phyloP scores from a whole-genome alignment of 768 basidiomycete species.

The Filobasidium floriforme region DNA sequence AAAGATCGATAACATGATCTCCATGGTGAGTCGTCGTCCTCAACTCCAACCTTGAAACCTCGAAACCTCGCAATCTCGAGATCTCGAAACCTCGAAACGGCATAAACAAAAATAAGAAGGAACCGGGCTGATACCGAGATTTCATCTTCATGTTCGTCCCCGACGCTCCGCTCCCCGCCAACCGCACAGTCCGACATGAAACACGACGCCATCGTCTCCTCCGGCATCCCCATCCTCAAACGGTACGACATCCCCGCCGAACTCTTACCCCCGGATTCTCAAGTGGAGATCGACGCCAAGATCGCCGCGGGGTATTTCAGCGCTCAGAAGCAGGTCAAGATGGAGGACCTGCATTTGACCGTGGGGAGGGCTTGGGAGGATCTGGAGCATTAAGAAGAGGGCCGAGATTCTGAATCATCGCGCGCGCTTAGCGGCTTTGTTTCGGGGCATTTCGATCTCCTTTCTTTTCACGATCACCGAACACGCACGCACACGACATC shows the following conservation, averaged over 20 bases:
- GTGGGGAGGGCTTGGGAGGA: slow-evolving; percentile 37
- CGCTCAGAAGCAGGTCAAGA: slow-evolving; percentile 58
- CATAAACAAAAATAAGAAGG: too few relatives aligned
- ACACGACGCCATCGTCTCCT: slow-evolving; percentile 85
- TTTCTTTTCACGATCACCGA: too few relatives aligned
- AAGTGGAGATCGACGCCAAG: slow-evolving; percentile 93
- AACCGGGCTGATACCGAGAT: too few relatives aligned
- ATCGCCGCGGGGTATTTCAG: slow-evolving; percentile 82
- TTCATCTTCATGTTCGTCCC: too few relatives aligned
- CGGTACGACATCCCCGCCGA: slow-evolving; percentile 83
- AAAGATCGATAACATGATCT: slow-evolving; percentile 80
- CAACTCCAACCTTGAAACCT: too few relatives aligned
- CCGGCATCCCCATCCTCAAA: slow-evolving; percentile 70
- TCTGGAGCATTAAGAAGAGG: slow-evolving; percentile 16
- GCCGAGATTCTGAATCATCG: too few relatives aligned
- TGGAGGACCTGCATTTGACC: slow-evolving; percentile 43
- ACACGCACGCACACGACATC: too few relatives aligned
- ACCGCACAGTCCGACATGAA: slow-evolving; percentile 55
- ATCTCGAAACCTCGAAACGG: too few relatives aligned
- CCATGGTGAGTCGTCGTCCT: slow-evolving; percentile 26
- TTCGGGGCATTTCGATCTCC: too few relatives aligned
- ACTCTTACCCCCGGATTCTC: slow-evolving; percentile 67
- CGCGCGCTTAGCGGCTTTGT: too few relatives aligned
- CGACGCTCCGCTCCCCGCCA: too few relatives aligned
- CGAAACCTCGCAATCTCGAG: too few relatives aligned